Evolutionary conservation across 371 early-diverging fungal species (phyloP), one percentile per base, ranked within the genome.

Genomic region (Coemansia sp.): DNA sequence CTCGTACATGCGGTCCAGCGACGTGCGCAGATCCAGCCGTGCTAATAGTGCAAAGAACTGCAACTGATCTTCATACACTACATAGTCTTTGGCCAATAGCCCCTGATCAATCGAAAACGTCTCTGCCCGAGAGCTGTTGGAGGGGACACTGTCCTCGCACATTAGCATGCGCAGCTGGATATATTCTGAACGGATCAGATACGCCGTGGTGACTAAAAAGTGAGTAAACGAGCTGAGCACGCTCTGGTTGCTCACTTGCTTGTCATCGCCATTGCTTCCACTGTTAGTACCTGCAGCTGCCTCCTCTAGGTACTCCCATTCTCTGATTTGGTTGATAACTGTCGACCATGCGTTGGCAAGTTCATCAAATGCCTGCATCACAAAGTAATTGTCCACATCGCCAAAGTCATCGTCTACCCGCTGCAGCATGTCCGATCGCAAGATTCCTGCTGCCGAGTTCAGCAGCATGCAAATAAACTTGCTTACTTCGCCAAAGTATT

Each of bases 341-440:
- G 68, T 45, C 2, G 76, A 67, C 76, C 76, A 76, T 22, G 76
- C 76, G 48, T 39, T 76, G 47, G 74, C 76, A 39, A 76, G 74
- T 45, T 76, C 76, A 39, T 76, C 76, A 21, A 76, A 76, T 13
- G 76, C 76, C 65, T 76, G 76, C 76, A 76, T 76, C 5, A 76
- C 69, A 76, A 76, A 76, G 39, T 76, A 76, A 51, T 73, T 72
- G 65, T 76, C 76, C 14, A 76, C 59, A 14, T 76, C 76, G 18
- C 76, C 74, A 61, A 72, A 76, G 18, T 76, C 76, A 24, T 76
- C 76, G 37, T 73, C 73, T 10, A 75, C 61, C 39, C 61, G 56
- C 14, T 68, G 64, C 11, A 61, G 48, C 18, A 37, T 47, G 31
- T 73, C 76, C 1, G 76, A 64, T 18, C 58, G 63, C 14, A 76